These are phyloP conservation scores for Epithele typhae DNA, from an alignment of 768 basidiomycete genomes.

Conservation along the genomic window DNA sequence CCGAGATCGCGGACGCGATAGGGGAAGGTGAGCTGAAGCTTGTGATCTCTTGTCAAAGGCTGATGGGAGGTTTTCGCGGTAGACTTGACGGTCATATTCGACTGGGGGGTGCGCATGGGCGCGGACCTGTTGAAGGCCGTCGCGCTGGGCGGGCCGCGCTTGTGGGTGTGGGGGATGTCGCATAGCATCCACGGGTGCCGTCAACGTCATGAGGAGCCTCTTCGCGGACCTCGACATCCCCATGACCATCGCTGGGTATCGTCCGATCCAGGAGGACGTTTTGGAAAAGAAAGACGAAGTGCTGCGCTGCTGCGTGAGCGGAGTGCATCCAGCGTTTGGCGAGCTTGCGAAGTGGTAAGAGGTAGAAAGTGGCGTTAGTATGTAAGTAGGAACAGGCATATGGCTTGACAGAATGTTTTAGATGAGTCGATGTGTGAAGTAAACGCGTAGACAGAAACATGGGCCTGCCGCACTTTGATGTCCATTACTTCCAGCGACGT, in stretches of 20 bases:
- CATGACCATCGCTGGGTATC: slow-evolving; percentile 41
- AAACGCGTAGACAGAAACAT: too few species aligned
- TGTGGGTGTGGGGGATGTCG: slow-evolving; percentile 49
- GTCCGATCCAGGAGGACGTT: slow-evolving; percentile 30
- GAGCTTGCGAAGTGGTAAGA: slow-evolving; percentile 31
- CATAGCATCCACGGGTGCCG: slow-evolving; percentile 48
- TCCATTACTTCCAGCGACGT: too few species aligned
- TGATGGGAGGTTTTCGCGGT: background rate
- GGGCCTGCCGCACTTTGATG: too few species aligned
- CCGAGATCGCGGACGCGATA: slow-evolving; percentile 48
- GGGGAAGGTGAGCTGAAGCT: slow-evolving; percentile 36
- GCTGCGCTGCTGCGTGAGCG: slow-evolving; percentile 30
- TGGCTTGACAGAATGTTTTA: too few species aligned
- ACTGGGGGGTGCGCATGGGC: slow-evolving; percentile 49
- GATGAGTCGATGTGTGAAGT: too few species aligned
- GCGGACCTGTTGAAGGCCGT: slow-evolving; percentile 55
- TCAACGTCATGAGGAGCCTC: slow-evolving; percentile 50
- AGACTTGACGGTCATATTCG: slow-evolving; percentile 49
- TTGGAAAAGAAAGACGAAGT: slow-evolving; percentile 28
- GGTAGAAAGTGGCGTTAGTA: too few species aligned
- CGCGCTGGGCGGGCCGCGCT: slow-evolving; percentile 49
- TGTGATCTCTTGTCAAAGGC: too few species aligned
- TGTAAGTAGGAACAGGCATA: too few species aligned
- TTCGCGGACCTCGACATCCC: slow-evolving; percentile 43
- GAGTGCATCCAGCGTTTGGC: slow-evolving; percentile 23